Evolutionary conservation across 257 asterid genomes (phyloP).

Genomic region (Asclepias syriaca): DNA sequence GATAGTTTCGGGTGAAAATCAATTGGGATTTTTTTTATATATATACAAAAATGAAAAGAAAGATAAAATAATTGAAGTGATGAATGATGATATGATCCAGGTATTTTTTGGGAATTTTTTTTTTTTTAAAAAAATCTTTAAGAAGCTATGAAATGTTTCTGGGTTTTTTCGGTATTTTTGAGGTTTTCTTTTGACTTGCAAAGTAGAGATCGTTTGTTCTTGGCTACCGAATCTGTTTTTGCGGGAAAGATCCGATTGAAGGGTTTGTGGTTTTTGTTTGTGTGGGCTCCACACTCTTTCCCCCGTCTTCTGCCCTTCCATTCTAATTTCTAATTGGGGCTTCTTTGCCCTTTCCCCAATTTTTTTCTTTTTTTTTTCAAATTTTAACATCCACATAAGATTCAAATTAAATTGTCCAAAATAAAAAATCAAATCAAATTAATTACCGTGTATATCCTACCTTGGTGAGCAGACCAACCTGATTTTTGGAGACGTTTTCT

Average conservation of each 20-base stretch:
- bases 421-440: too few species aligned
- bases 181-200: constrained; percentile 1
- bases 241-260: constrained; percentile 21
- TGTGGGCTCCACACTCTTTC: constrained; percentile 19
- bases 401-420: background rate
- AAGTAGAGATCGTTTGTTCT: constrained; percentile 12
- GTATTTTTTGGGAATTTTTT: background rate
- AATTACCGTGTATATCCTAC: too few species aligned
- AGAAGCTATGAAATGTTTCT: constrained; percentile 17
- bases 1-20: background rate
- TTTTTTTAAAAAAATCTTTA: background rate
- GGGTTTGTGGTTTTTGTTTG: constrained; percentile 23
- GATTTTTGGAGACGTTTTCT: too few species aligned
- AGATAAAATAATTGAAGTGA: background rate
- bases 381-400: background rate
- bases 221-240: constrained; percentile 19
- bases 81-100: constrained; percentile 2
- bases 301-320: too few species aligned
- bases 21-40: background rate
- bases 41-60: too few species aligned
- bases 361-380: too few species aligned
- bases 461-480: too few species aligned
- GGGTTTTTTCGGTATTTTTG: constrained; percentile 28
- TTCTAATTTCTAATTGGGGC: background rate
- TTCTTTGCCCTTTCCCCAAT: background rate